Percentiles rank a stretch among this genome's conserved stretches.
These are phyloP conservation scores for Clarireedia hainanense DNA, from an alignment of 2,329 filamentous ascomycete species.

Conservation along the genomic window DNA sequence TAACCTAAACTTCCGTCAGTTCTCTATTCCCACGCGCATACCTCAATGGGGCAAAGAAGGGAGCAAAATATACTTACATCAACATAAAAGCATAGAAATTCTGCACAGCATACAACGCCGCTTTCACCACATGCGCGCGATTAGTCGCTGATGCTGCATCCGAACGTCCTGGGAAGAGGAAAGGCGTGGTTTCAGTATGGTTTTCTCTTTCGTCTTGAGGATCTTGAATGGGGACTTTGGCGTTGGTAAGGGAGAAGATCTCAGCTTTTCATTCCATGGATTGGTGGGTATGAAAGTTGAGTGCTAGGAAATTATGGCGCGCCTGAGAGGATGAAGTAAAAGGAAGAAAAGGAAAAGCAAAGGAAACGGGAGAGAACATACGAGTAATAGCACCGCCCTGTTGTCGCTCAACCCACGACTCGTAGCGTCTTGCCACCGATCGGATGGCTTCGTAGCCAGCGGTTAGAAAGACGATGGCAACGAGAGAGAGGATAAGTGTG, in stretches of 20 bases:
- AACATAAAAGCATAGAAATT: conserved; percentile 99
- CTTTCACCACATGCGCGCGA: conserved; percentile 70
- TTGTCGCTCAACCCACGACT: conserved; percentile 37
- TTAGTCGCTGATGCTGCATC: conserved; percentile 48
- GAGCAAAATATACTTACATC: conserved; percentile 61
- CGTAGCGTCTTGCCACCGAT: conserved; percentile 68
- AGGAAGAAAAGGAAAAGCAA: no score
- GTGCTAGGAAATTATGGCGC: conserved; percentile 1
- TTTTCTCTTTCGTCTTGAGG: conserved; percentile 17
- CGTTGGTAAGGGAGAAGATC: not conserved
- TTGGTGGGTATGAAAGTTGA: conserved; percentile 9
- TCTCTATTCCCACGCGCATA: not conserved
- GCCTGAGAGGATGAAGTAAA: no score
- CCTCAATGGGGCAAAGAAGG: not conserved
- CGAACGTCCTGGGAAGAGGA: conserved; percentile 62
- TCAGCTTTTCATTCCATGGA: conserved; percentile 21
- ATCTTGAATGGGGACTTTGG: conserved; percentile 1
- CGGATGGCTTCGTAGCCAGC: conserved; percentile 92
- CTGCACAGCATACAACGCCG: conserved; percentile 78
- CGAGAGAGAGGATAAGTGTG: conserved; percentile 72
- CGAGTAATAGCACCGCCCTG: conserved; percentile 19
- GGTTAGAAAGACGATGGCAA: conserved; percentile 73
- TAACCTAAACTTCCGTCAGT: conserved; percentile 52
- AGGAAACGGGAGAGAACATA: conserved; percentile 16
- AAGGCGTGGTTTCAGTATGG: conserved; percentile 54